phyloP scores from a whole-genome alignment of 345 rosid genomes.

The Triadica sebifera region DNA sequence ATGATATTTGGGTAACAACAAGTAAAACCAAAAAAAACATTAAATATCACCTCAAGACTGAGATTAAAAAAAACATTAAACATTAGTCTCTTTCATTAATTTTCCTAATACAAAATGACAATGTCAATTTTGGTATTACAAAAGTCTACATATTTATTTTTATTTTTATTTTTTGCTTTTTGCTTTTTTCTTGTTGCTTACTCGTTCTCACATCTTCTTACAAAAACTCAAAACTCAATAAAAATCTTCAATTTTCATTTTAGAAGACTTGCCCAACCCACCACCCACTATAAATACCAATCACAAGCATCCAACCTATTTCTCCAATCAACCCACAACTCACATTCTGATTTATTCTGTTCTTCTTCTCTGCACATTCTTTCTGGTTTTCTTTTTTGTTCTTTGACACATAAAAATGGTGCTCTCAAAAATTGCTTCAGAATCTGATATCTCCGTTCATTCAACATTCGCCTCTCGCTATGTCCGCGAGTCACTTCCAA shows the following conservation, averaged over 20 bases:
- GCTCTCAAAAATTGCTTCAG: slow-evolving; percentile 57
- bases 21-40: no score
- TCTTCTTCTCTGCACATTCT: no score
- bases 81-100: no score
- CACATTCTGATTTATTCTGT: background rate
- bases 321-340: background rate
- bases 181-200: background rate
- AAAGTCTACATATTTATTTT: background rate
- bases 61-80: no score
- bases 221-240: background rate
- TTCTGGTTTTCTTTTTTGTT: background rate
- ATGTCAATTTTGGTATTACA: no score
- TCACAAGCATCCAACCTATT: background rate
- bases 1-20: no score
- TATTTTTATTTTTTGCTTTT: no score
- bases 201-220: background rate
- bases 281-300: slow-evolving; percentile 16
- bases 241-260: background rate
- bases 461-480: slow-evolving; percentile 89
- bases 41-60: no score
- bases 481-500: slow-evolving; percentile 70
- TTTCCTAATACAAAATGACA: no score
- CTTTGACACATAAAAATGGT: slow-evolving; percentile 36
- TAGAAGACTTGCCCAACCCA: background rate
- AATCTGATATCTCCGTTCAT: slow-evolving; percentile 71